Evolutionary conservation across 1,284 basidiomycete species (phyloP).

Genomic region (Flammula alnicola): DNA sequence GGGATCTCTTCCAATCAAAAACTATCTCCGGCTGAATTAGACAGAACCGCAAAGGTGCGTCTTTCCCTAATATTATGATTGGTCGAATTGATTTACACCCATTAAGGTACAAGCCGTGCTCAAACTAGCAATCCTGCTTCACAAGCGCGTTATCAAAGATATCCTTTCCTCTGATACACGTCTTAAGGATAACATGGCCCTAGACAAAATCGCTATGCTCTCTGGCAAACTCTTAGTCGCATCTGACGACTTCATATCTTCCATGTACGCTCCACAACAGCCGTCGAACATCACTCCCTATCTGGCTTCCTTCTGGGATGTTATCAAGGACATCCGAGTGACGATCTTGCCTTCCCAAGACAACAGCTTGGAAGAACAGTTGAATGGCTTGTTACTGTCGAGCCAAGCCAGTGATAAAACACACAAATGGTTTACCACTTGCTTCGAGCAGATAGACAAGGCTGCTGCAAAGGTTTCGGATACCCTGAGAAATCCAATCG

Average conservation of each 20-base stretch:
- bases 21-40: constrained; percentile 48
- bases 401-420: constrained; percentile 28
- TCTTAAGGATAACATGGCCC: constrained; percentile 24
- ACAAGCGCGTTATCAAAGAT: constrained; percentile 61
- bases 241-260: constrained; percentile 67
- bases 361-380: constrained; percentile 34
- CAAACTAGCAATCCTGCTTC: constrained; percentile 62
- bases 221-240: constrained; percentile 57
- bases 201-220: constrained; percentile 55
- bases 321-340: constrained; percentile 41
- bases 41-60: constrained; percentile 56
- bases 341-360: constrained; percentile 22
- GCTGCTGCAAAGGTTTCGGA: constrained; percentile 29
- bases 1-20: constrained; percentile 48
- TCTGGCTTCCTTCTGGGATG: constrained; percentile 40
- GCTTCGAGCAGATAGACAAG: constrained; percentile 61
- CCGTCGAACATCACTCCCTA: constrained; percentile 42
- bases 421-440: constrained; percentile 63
- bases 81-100: constrained; percentile 10
- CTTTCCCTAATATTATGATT: constrained; percentile 1
- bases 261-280: constrained; percentile 68
- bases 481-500: constrained; percentile 22
- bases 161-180: constrained; percentile 41
- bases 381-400: constrained; percentile 39
- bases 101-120: constrained; percentile 59